These are phyloP conservation scores for Penicillium silybi DNA, from an alignment of 495 filamentous ascomycete species.

Conservation along the genomic window DNA sequence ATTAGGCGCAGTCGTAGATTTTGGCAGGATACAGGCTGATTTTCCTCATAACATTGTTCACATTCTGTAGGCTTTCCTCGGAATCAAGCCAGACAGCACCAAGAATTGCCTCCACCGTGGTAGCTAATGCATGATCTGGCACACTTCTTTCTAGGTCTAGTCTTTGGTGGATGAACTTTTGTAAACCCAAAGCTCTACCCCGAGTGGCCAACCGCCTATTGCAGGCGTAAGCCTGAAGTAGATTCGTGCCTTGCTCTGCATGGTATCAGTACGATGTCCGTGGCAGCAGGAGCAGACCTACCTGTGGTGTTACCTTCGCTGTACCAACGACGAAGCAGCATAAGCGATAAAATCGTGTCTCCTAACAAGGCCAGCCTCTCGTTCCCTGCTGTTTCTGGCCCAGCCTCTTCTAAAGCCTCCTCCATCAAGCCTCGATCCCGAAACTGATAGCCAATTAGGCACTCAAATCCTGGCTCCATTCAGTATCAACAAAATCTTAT, in stretches of 20 bases:
- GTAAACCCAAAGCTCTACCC: slow-evolving; percentile 1
- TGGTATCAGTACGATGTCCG: background rate
- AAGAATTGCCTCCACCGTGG: slow-evolving; percentile 2
- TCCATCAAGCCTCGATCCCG: background rate
- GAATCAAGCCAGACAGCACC: slow-evolving; percentile 2
- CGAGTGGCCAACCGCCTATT: background rate
- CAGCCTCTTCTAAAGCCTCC: background rate
- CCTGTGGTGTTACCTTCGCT: slow-evolving; percentile 1
- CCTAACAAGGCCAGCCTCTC: slow-evolving; percentile 1
- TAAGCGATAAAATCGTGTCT: background rate
- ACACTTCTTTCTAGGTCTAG: background rate
- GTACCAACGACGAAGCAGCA: slow-evolving; percentile 1
- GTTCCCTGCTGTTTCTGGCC: background rate
- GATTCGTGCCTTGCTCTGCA: background rate
- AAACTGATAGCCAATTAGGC: slow-evolving; percentile 1
- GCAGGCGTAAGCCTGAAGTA: slow-evolving; percentile 1
- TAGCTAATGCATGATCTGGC: background rate
- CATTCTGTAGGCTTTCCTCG: background rate
- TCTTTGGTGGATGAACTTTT: background rate
- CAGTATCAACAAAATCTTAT: too few relatives aligned
- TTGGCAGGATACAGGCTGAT: background rate
- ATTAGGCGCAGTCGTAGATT: background rate
- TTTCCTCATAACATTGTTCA: background rate
- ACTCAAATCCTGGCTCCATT: background rate
- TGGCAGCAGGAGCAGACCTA: background rate